Percentiles rank a stretch among this genome's conserved stretches.
Conservation (phyloP, 192 early-diverging fungal species). For the Backusella tarrabulga region DNA sequence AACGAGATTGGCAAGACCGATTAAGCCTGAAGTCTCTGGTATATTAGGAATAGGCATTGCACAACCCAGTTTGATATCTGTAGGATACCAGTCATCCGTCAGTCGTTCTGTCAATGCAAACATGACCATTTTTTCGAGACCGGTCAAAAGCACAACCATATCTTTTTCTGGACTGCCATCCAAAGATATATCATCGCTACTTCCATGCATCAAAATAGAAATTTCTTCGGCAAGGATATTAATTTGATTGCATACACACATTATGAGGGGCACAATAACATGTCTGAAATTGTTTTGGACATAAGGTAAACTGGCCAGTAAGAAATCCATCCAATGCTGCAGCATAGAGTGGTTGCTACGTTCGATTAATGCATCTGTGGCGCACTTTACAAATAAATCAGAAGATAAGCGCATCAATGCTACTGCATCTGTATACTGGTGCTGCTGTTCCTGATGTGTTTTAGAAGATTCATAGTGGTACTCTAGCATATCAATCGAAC, state of each 20-base stretch:
- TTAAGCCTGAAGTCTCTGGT: constrained; percentile 3
- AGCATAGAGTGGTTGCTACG: constrained; percentile 64
- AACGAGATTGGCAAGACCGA: constrained; percentile 11
- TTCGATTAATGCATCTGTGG: constrained; percentile 58
- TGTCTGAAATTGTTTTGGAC: constrained; percentile 59
- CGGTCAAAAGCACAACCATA: constrained; percentile 49
- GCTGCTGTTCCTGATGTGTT: not conserved
- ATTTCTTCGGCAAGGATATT: constrained; percentile 24
- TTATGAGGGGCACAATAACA: constrained; percentile 61
- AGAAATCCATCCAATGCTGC: constrained; percentile 77
- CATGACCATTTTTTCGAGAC: constrained; percentile 56
- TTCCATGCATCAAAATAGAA: constrained; percentile 21
- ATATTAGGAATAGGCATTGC: not conserved
- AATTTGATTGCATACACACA: constrained; percentile 64
- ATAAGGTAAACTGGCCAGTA: constrained; percentile 59
- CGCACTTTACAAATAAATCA: constrained; percentile 53
- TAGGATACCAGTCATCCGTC: constrained; percentile 31
- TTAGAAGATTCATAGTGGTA: not conserved
- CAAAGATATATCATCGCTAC: not conserved
- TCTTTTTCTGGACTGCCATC: constrained; percentile 41
- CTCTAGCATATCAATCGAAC: not conserved
- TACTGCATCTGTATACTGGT: constrained; percentile 13
- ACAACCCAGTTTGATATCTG: not conserved
- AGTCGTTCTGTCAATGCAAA: constrained; percentile 49
- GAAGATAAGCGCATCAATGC: constrained; percentile 29